Evolutionary conservation across 2,329 filamentous ascomycete species (phyloP).

Genomic region (Massarina eburnea): DNA sequence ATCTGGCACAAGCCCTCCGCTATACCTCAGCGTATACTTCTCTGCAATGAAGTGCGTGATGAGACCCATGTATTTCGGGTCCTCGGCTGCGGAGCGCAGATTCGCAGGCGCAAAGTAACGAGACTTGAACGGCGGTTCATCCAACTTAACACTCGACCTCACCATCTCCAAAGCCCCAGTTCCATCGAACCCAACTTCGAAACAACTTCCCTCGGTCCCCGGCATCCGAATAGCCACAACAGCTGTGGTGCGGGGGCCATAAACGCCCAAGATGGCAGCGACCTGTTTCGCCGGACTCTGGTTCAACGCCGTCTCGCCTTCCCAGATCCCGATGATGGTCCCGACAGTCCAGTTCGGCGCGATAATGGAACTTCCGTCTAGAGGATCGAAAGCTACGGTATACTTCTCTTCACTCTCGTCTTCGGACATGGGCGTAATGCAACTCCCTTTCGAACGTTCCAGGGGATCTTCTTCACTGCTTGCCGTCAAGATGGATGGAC

Average conservation of each 20-base stretch:
- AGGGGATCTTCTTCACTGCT: constrained; percentile 65
- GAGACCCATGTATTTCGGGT: constrained; percentile 52
- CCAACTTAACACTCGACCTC: constrained; percentile 45
- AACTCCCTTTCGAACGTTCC: constrained; percentile 41
- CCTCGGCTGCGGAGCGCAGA: constrained; percentile 58
- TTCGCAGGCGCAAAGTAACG: constrained; percentile 66
- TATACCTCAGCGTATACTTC: constrained; percentile 62
- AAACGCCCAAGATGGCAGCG: constrained; percentile 36
- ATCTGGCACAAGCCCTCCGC: constrained; percentile 63
- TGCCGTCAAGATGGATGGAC: constrained; percentile 56
- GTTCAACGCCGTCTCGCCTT: constrained; percentile 27
- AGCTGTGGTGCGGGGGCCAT: constrained; percentile 45
- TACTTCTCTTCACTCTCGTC: constrained; percentile 49
- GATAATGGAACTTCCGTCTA: constrained; percentile 64
- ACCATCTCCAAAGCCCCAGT: constrained; percentile 42
- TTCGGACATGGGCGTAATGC: neutral
- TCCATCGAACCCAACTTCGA: constrained; percentile 54
- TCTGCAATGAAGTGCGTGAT: constrained; percentile 54
- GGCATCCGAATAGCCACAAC: constrained; percentile 57
- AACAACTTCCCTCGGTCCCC: constrained; percentile 44
- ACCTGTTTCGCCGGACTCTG: constrained; percentile 26
- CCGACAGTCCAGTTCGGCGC: constrained; percentile 45
- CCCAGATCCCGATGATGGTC: constrained; percentile 63
- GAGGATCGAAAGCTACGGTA: constrained; percentile 63
- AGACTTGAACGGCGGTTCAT: constrained; percentile 47